phyloP scores from a whole-genome alignment of 495 filamentous ascomycete species.

The Annulohypoxylon moriforme region DNA sequence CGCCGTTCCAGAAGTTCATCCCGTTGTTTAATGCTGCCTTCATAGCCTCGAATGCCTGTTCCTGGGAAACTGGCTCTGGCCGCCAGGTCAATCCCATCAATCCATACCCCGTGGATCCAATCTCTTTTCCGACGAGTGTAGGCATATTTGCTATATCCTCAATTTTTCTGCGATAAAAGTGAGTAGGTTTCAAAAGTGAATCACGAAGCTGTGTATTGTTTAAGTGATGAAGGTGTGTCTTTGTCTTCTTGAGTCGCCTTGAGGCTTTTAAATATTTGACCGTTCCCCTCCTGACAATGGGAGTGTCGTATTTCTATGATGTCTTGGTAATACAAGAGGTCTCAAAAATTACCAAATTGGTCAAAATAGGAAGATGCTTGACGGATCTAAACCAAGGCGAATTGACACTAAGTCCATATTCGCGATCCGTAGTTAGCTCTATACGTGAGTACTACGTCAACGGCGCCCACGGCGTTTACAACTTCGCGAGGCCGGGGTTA shows the following conservation, averaged over 20 bases:
- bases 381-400: neutral
- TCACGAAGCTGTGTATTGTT: neutral
- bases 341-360: neutral
- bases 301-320: neutral
- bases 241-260: neutral
- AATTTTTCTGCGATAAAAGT: neutral
- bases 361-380: neutral
- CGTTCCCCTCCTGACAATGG: neutral
- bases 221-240: neutral
- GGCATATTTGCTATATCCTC: conserved; percentile 53
- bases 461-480: neutral
- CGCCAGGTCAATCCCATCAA: conserved; percentile 82
- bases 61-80: conserved; percentile 63
- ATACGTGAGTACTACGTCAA: neutral
- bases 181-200: neutral
- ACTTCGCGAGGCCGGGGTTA: conserved; percentile 2
- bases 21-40: conserved; percentile 72
- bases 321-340: neutral
- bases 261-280: neutral
- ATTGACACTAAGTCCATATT: neutral
- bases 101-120: conserved; percentile 68
- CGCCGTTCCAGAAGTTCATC: conserved; percentile 81
- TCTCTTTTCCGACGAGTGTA: conserved; percentile 60
- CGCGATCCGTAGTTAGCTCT: neutral
- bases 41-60: conserved; percentile 75